Percentiles rank a stretch among this genome's conserved stretches.
Conservation (phyloP, 352 stramenopile species). For the Phytophthora chlamydospora region DNA sequence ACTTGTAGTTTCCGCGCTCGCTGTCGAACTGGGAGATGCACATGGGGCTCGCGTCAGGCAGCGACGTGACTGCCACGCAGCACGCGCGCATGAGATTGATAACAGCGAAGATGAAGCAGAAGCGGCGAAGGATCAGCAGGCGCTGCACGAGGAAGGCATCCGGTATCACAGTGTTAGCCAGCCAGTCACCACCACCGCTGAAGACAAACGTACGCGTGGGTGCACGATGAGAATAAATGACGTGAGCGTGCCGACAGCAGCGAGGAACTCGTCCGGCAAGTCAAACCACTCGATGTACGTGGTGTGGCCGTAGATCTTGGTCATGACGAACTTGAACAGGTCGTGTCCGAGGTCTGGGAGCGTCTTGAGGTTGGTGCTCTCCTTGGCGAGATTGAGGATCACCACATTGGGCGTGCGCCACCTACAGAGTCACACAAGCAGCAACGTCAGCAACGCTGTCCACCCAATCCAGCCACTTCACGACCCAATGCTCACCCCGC, state of each 20-base stretch:
- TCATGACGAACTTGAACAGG: constrained; percentile 88
- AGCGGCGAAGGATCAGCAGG: constrained; percentile 81
- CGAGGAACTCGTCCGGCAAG: constrained; percentile 85
- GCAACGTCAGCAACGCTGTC: neutral
- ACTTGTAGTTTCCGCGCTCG: constrained; percentile 76
- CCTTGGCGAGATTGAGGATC: constrained; percentile 67
- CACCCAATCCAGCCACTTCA: neutral
- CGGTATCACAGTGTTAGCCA: constrained; percentile 9
- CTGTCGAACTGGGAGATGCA: constrained; percentile 88
- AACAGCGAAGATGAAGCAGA: constrained; percentile 85
- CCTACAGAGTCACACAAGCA: constrained; percentile 29
- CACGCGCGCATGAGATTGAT: constrained; percentile 90
- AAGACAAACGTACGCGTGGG: constrained; percentile 58
- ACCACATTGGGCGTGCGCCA: constrained; percentile 88
- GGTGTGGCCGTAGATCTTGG: constrained; percentile 83
- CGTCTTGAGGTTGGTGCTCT: constrained; percentile 73
- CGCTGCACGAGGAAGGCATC: constrained; percentile 40
- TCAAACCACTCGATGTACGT: constrained; percentile 88
- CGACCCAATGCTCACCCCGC: constrained; percentile 48
- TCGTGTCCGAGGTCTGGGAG: constrained; percentile 86
- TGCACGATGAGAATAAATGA: constrained; percentile 76
- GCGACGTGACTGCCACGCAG: constrained; percentile 85
- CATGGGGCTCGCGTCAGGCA: constrained; percentile 85
- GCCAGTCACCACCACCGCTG: neutral
- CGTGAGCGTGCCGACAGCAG: constrained; percentile 66